These are phyloP conservation scores for Schwanniomyces etchellsii DNA, from an alignment of 1,139 yeast genomes.

Conservation along the genomic window DNA sequence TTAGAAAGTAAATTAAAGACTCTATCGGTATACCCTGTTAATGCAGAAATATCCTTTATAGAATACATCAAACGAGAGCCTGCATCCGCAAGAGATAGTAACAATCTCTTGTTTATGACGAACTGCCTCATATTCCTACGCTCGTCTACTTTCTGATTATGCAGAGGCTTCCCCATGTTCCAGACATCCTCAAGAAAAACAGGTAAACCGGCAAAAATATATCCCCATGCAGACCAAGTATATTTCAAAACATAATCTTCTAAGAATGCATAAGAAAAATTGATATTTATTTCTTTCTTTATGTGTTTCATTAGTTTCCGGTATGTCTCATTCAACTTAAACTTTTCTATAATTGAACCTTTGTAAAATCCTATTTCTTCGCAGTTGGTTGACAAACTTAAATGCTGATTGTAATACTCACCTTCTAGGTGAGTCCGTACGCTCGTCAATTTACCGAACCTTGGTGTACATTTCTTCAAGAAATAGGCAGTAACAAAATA, in stretches of 20 bases:
- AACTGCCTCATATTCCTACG: constrained; percentile 76
- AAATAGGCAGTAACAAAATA: constrained; percentile 76
- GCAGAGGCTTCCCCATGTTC: constrained; percentile 13
- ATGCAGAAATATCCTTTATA: constrained; percentile 84
- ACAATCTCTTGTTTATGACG: constrained; percentile 82
- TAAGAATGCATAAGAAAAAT: constrained; percentile 58
- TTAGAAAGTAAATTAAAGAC: constrained; percentile 71
- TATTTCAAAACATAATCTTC: constrained; percentile 88
- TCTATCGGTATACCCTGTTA: constrained; percentile 87
- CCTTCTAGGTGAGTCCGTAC: constrained; percentile 79
- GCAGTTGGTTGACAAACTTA: constrained; percentile 79
- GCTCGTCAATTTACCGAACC: constrained; percentile 77
- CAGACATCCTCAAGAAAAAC: constrained; percentile 50
- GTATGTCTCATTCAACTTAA: constrained; percentile 59
- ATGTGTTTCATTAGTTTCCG: constrained; percentile 44
- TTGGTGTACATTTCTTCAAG: constrained; percentile 71
- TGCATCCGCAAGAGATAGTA: constrained; percentile 91
- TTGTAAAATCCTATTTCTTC: constrained; percentile 95
- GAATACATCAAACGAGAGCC: constrained; percentile 97
- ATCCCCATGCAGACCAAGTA: constrained; percentile 94
- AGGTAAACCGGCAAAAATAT: constrained; percentile 84
- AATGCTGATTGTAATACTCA: constrained; percentile 79
- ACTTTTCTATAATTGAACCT: constrained; percentile 79
- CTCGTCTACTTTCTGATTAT: constrained; percentile 21
- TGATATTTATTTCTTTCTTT: constrained; percentile 43